Conservation (phyloP, 352 stramenopile species). For the Phytophthora fragariae region DNA sequence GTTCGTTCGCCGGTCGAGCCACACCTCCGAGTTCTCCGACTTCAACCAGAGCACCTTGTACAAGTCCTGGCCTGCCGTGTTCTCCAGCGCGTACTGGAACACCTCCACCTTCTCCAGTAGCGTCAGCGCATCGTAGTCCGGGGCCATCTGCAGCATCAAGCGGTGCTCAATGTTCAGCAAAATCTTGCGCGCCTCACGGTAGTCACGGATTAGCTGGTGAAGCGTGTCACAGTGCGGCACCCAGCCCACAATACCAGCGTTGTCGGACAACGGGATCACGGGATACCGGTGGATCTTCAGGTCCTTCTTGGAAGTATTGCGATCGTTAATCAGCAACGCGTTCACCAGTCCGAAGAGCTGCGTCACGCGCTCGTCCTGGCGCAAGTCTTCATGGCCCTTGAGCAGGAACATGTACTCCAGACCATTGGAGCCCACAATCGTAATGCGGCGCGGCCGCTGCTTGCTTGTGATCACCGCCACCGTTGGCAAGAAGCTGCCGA, state of each 20-base stretch:
- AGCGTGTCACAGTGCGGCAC: constrained; percentile 98
- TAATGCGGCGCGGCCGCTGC: constrained; percentile 96
- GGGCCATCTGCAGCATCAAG: constrained; percentile 87
- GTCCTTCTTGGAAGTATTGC: constrained; percentile 96
- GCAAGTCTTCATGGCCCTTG: constrained; percentile 99
- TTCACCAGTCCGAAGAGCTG: constrained; percentile 99
- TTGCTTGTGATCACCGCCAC: constrained; percentile 98
- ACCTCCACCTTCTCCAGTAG: constrained; percentile 99
- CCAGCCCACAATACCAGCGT: constrained; percentile 98
- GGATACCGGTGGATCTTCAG: constrained; percentile 98
- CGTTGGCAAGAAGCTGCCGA: constrained; percentile 90
- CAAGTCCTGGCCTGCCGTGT: constrained; percentile 96
- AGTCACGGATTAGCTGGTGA: constrained; percentile 97
- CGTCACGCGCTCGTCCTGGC: constrained; percentile 99
- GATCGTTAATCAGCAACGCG: constrained; percentile 96
- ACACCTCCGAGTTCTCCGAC: constrained; percentile 98
- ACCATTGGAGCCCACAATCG: constrained; percentile 96
- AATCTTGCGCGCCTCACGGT: constrained; percentile 92
- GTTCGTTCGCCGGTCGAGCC: constrained; percentile 97
- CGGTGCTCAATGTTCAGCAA: constrained; percentile 96
- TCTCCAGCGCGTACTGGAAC: constrained; percentile 94
- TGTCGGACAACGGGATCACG: constrained; percentile 98
- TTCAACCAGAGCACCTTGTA: constrained; percentile 97
- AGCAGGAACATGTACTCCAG: constrained; percentile 99
- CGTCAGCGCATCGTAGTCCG: constrained; percentile 96